Evolutionary conservation across 2,329 filamentous ascomycete species (phyloP).

Genomic region (Cercospora zeae-maydis): DNA sequence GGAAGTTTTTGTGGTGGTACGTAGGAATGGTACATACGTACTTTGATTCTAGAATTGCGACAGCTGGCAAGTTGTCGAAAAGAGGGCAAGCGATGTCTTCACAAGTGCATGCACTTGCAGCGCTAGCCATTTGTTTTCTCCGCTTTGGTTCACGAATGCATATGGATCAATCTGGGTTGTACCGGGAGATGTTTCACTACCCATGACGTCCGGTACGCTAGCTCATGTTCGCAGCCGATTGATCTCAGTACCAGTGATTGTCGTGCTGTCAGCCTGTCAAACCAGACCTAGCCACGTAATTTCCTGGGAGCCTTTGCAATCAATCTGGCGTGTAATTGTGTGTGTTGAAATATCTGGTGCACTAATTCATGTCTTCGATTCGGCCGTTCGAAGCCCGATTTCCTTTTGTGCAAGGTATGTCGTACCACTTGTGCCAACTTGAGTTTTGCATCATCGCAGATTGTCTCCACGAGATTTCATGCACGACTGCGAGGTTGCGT

Average conservation of each 20-base stretch:
- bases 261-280: not conserved
- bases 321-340: not conserved
- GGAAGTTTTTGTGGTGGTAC: not conserved
- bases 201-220: not conserved
- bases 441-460: not conserved
- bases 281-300: not conserved
- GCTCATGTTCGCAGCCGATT: not conserved
- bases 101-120: not conserved
- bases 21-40: not conserved
- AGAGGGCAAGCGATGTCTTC: not conserved
- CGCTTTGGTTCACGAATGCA: not conserved
- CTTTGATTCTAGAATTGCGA: not conserved
- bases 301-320: not conserved
- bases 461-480: not conserved
- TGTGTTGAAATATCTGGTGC: not conserved
- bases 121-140: too few species aligned
- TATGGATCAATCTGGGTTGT: not conserved
- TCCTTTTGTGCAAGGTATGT: not conserved
- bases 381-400: not conserved
- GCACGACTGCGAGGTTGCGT: not conserved
- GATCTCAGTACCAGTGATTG: not conserved
- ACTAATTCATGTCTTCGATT: not conserved
- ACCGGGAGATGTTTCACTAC: not conserved
- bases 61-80: not conserved
- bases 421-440: not conserved